Evolutionary conservation across 1,284 basidiomycete genomes (phyloP), one percentile per base, ranked within the genome.

Genomic region (Melampsora larici-populina): DNA sequence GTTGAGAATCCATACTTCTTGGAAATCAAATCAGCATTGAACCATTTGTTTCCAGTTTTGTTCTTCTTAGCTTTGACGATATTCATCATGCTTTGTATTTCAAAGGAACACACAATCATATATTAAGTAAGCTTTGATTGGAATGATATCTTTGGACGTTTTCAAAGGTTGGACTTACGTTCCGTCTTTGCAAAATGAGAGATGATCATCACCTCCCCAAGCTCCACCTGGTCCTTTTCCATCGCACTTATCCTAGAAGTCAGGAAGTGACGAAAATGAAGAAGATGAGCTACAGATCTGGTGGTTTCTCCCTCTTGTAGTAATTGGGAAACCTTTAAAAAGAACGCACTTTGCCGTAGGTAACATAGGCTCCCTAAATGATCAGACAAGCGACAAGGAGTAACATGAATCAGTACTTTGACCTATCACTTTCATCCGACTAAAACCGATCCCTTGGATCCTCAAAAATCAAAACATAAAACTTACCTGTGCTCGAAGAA

Each of bases 151-250:
- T 31, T 18, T 26, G 33, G 36, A n/a, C 7, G 43, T 26, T 49
- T 66, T 17, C 13, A 15, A 43, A 18, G 8, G 29, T 71, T 71
- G 2, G 17, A 55, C 72, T 77, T 51, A 77, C 75, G 58, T 48
- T 60, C 75, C 75, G 55, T 77, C 67, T 60, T 77, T 69, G 33
- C 75, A 77, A 70, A 64, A 63, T 62, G 75, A 77, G 1, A 77
- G 31, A 36, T 33, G 0, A 17, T 77, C 68, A 63, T 77, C 75
- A 43, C 75, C 75, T 18, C n/a, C 17, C 75, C 75, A 77, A 24
- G 75, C 75, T 24, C 75, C 75, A 46, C 51, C 63, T 21, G 75
- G 75, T 26, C 75, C 75, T 77, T 70, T 70, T 24, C 67, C 67
- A 15, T 69, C 36, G 31, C 75, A 77, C 2, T 51, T 43, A 49